phyloP scores from a whole-genome alignment of 129 eudicot species.

The Flaveria robusta region DNA sequence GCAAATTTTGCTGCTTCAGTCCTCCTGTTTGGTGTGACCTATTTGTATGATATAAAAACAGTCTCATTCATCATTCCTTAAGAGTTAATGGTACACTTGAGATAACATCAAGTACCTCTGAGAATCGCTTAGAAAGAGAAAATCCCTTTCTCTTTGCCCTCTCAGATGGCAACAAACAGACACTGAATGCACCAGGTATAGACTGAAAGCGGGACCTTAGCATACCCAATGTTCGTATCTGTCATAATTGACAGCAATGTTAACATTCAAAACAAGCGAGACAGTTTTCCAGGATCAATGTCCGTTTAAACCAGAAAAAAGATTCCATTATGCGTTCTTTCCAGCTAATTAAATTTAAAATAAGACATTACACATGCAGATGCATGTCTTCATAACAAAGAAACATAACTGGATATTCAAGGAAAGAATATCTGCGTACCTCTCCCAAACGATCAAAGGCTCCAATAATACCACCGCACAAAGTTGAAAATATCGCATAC shows the following conservation, averaged over 20 bases:
- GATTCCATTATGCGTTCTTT: background rate
- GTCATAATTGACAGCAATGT: slow-evolving; percentile 36
- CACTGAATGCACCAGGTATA: slow-evolving; percentile 94
- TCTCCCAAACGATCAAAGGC: slow-evolving; percentile 98
- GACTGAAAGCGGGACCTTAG: slow-evolving; percentile 91
- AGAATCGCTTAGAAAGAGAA: slow-evolving; percentile 71
- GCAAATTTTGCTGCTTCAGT: slow-evolving; percentile 96
- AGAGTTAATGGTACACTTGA: slow-evolving; percentile 12
- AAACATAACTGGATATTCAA: background rate
- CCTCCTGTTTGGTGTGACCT: slow-evolving; percentile 86
- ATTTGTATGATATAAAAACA: slow-evolving; percentile 24
- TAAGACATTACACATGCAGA: slow-evolving; percentile 11
- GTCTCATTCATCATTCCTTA: slow-evolving; percentile 20
- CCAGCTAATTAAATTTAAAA: slow-evolving; percentile 19
- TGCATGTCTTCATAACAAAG: slow-evolving; percentile 25
- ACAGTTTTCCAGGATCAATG: slow-evolving; percentile 8
- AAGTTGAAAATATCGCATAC: slow-evolving; percentile 88
- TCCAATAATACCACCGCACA: slow-evolving; percentile 92
- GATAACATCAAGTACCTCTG: slow-evolving; percentile 57
- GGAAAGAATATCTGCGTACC: slow-evolving; percentile 46
- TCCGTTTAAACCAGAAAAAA: slow-evolving; percentile 7
- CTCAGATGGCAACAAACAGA: slow-evolving; percentile 81
- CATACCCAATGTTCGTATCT: slow-evolving; percentile 95
- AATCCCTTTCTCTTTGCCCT: slow-evolving; percentile 59
- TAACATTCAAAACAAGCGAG: slow-evolving; percentile 15